phyloP scores from a whole-genome alignment of 306 rosid species.

The Prunus salicina region DNA sequence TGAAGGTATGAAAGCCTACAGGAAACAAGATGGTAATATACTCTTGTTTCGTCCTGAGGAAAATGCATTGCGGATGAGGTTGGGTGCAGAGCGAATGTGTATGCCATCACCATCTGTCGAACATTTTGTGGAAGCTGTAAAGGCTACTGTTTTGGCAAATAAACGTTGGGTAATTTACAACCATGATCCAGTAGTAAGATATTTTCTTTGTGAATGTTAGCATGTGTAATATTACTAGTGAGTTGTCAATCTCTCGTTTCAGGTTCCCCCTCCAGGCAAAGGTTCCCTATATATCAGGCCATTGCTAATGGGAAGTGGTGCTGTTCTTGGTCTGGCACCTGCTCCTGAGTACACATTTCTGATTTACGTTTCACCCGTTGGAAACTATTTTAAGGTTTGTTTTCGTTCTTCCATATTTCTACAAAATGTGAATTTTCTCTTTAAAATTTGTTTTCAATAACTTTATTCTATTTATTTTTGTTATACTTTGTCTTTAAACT shows the following conservation, averaged over 20 bases:
- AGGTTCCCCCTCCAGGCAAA: conserved; percentile 92
- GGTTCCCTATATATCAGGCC: conserved; percentile 97
- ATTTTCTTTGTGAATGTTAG: conserved; percentile 4
- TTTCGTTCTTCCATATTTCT: neutral
- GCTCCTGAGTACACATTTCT: conserved; percentile 95
- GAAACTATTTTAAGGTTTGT: conserved; percentile 93
- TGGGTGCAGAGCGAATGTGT: conserved; percentile 95
- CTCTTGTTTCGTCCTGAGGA: conserved; percentile 93
- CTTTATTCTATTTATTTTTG: conserved; percentile 9
- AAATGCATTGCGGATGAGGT: conserved; percentile 74
- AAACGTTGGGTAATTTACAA: conserved; percentile 69
- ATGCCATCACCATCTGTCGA: conserved; percentile 86
- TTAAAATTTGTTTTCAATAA: conserved; percentile 5
- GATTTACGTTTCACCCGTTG: conserved; percentile 93
- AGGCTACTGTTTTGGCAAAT: conserved; percentile 87
- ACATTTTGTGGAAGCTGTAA: conserved; percentile 88
- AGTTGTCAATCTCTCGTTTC: conserved; percentile 30
- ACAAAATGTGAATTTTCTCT: neutral
- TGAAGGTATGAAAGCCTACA: conserved; percentile 95
- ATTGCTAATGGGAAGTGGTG: conserved; percentile 94
- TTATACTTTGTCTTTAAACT: neutral
- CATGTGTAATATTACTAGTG: conserved; percentile 2
- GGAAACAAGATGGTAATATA: conserved; percentile 65
- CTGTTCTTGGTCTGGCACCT: conserved; percentile 96
- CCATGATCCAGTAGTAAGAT: neutral